A percentile compares a stretch with the other conserved stretches of the same genome.
Evolutionary conservation across 345 rosid genomes (phyloP).

Genomic region (Salix suchowensis): DNA sequence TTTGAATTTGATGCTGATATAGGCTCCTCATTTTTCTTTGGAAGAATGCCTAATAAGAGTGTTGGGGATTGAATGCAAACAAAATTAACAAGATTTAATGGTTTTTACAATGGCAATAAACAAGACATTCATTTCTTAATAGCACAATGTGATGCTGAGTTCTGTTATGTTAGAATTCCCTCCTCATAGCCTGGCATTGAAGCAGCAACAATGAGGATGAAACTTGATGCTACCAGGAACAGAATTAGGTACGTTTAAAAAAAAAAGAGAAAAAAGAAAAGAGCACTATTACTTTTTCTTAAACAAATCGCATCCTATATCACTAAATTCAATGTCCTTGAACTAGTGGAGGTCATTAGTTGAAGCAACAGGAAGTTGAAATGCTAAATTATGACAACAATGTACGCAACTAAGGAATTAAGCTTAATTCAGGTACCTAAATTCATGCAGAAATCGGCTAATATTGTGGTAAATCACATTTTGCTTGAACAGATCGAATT

Average conservation of each 20-base stretch:
- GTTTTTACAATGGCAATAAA: background rate
- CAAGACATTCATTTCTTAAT: background rate
- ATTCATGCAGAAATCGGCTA: background rate
- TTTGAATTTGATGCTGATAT: constrained; percentile 26
- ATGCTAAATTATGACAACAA: background rate
- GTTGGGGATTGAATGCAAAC: background rate
- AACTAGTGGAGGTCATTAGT: background rate
- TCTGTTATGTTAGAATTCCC: background rate
- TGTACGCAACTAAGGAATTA: background rate
- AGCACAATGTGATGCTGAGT: background rate
- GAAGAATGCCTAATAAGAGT: constrained; percentile 30
- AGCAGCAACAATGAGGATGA: background rate
- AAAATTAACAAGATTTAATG: background rate
- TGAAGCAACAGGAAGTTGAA: background rate
- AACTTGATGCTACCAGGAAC: background rate
- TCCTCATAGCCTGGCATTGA: background rate
- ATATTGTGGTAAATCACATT: background rate
- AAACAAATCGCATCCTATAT: background rate
- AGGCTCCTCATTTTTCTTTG: constrained; percentile 38
- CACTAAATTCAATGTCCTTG: background rate
- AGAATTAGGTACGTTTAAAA: background rate
- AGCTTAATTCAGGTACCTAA: background rate
- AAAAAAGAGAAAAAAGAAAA: too few relatives aligned
- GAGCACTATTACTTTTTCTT: background rate
- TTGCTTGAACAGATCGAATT: background rate